phyloP scores from a whole-genome alignment of 1,284 basidiomycete species.

The Tetrapyrgos nigripes region DNA sequence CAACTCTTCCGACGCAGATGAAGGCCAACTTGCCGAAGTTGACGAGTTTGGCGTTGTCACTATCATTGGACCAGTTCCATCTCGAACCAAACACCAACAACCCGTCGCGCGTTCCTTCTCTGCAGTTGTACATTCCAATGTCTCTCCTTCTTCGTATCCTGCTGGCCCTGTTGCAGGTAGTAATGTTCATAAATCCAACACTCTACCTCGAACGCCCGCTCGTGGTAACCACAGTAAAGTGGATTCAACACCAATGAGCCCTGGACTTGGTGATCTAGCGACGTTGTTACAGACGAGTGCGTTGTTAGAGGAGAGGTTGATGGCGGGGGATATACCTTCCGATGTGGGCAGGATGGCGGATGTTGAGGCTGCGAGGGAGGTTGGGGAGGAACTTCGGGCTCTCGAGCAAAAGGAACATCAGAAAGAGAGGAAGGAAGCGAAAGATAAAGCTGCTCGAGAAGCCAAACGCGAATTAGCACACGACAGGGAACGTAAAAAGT shows the following conservation, averaged over 20 bases:
- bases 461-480: neutral
- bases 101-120: slow-evolving; percentile 40
- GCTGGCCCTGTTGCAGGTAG: too few species aligned
- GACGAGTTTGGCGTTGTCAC: slow-evolving; percentile 36
- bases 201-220: slow-evolving; percentile 34
- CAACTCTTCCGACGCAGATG: neutral
- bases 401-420: slow-evolving; percentile 7
- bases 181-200: slow-evolving; percentile 9
- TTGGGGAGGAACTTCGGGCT: slow-evolving; percentile 9
- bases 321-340: slow-evolving; percentile 47
- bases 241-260: slow-evolving; percentile 42
- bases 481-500: neutral
- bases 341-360: slow-evolving; percentile 23
- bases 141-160: slow-evolving; percentile 20
- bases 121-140: slow-evolving; percentile 60
- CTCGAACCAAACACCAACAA: neutral
- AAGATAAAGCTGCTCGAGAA: neutral
- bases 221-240: slow-evolving; percentile 29
- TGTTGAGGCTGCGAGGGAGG: slow-evolving; percentile 1
- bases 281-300: slow-evolving; percentile 56
- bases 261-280: slow-evolving; percentile 53
- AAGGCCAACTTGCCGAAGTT: neutral
- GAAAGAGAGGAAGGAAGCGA: slow-evolving; percentile 4
- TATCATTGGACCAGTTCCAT: neutral
- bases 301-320: slow-evolving; percentile 53